Evolutionary conservation across 495 filamentous ascomycete species (phyloP).

Genomic region (Extremus antarcticus): DNA sequence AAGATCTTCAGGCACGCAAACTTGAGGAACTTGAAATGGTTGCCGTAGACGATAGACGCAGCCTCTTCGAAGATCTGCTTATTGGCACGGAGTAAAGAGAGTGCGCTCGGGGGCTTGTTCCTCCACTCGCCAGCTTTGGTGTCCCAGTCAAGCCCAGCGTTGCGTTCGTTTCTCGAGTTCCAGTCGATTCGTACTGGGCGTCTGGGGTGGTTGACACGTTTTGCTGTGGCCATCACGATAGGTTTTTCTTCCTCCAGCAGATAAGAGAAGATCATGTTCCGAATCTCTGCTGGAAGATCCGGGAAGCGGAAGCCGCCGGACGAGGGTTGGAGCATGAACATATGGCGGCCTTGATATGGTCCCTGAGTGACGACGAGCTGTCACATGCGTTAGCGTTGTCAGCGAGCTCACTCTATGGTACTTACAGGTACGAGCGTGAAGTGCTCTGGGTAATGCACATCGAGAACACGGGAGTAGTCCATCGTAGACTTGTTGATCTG

Average conservation of each 20-base stretch:
- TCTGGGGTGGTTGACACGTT: neutral
- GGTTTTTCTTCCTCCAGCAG: conserved; percentile 1
- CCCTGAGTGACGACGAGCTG: conserved; percentile 13
- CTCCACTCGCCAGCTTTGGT: conserved; percentile 2
- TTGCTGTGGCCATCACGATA: conserved; percentile 1
- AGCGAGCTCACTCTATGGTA: neutral
- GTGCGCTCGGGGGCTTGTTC: neutral
- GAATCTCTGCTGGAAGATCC: conserved; percentile 14
- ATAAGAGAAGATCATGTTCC: conserved; percentile 12
- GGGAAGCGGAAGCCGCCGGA: conserved; percentile 10
- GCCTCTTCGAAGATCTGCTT: conserved; percentile 14
- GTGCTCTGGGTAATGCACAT: neutral
- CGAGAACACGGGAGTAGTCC: neutral
- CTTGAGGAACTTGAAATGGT: conserved; percentile 11
- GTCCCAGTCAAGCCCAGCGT: conserved; percentile 5
- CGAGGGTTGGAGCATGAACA: conserved; percentile 9
- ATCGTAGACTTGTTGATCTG: neutral
- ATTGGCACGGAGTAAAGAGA: conserved; percentile 11
- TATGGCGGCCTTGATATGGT: conserved; percentile 5
- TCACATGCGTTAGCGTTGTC: neutral
- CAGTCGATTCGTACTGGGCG: conserved; percentile 1
- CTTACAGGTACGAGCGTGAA: conserved; percentile 14
- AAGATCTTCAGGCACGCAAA: neutral
- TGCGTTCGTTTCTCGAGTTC: neutral
- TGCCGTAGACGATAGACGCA: conserved; percentile 14